These are phyloP conservation scores for Myxozyma nipponensis DNA, from an alignment of 805 yeast genomes.

Conservation along the genomic window DNA sequence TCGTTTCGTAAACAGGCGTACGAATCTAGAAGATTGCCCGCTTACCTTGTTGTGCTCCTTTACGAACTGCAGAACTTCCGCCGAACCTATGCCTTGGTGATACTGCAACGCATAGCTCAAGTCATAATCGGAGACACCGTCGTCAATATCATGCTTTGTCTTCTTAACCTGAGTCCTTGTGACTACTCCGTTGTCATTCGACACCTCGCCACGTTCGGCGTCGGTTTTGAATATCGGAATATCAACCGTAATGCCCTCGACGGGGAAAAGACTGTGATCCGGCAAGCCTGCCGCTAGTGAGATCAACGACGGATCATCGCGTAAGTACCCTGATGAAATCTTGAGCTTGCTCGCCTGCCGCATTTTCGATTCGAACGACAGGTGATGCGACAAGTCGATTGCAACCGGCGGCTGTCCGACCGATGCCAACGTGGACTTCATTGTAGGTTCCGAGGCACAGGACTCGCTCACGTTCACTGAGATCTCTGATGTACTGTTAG, in stretches of 20 bases:
- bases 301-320: constrained; percentile 65
- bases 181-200: constrained; percentile 67
- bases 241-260: constrained; percentile 67
- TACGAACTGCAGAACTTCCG: constrained; percentile 61
- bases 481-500: too few relatives aligned
- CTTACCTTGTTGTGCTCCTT: constrained; percentile 55
- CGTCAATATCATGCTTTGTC: constrained; percentile 27
- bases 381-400: constrained; percentile 62
- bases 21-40: too few relatives aligned
- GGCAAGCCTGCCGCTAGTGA: constrained; percentile 97
- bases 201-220: constrained; percentile 48
- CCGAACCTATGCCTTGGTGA: constrained; percentile 79
- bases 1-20: not conserved
- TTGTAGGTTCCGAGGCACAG: too few relatives aligned
- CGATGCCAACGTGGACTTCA: too few relatives aligned
- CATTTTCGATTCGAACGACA: constrained; percentile 71
- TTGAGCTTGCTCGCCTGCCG: constrained; percentile 83
- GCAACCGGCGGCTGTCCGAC: not conserved
- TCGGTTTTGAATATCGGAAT: constrained; percentile 18
- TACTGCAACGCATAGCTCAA: constrained; percentile 87
- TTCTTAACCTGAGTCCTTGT: constrained; percentile 18
- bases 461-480: too few relatives aligned
- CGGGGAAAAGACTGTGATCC: constrained; percentile 83
- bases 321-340: constrained; percentile 67
- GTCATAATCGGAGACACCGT: constrained; percentile 50